Evolutionary conservation across 148 eudicot genomes (phyloP), one percentile per base, ranked within the genome.

Genomic region (Vaccinium vitisidaea): DNA sequence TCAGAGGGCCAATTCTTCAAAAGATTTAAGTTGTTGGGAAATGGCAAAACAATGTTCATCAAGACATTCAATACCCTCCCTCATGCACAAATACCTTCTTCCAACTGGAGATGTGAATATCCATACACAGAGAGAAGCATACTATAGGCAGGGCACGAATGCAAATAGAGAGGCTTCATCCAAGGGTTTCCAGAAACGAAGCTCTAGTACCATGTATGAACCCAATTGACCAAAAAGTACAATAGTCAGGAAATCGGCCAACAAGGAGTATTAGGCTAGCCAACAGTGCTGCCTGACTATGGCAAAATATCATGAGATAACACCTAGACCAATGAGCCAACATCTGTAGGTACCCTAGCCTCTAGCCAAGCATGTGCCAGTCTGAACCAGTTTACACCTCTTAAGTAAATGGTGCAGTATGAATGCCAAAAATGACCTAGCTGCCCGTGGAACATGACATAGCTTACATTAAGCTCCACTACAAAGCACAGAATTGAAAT

Each of bases 401-500:
- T 32, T 27, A 67, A 0, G 27, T 19, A 75, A 48, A 75, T 46
- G 79, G 54, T 9, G 30, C 25, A 48, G 54, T n/a, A 76, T 6
- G 32, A 10, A 21, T 46, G 53, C 55, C 30, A 5, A 76, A 39
- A 48, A 76, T 50, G 59, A 50, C 12, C 15, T 19, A 77, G 58
- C 15, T 54, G 55, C 58, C 59, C 58, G 13, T 50, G 30, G 23
- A 10, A 75, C 50, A 75, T 46, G 78, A 75, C 48, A 73, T 2
- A 75, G 78, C 50, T 75, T 75, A 75, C n/a, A 75, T 46, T 75
- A 75, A 39, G 78, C 78, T 75, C 50, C 12, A 39, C 23, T 43
- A 39, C n/a, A 75, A 18, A 39, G 32, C 53, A 5, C 14, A 30
- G 23, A 50, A 48, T 76, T 56, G n/a, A 32, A 50, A 49, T 21